These are phyloP conservation scores for Rhynchospora pubera DNA, from an alignment of 176 grass and related monocot species.

Conservation along the genomic window DNA sequence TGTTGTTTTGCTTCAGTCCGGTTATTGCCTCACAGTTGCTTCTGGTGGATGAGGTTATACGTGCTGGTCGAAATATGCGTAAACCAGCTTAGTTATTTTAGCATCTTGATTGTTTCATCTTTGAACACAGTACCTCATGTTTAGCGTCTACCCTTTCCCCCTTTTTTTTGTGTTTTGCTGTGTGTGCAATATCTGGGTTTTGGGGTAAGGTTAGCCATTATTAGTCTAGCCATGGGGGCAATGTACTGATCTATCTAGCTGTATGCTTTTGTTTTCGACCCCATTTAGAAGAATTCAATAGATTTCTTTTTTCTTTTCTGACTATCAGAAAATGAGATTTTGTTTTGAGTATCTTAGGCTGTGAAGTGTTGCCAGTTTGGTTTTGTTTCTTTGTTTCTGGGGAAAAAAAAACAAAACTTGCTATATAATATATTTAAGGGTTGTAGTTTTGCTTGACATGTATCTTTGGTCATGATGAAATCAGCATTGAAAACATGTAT, in stretches of 20 bases:
- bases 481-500: too few relatives aligned
- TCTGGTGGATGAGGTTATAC: conserved; percentile 89
- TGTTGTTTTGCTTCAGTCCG: conserved; percentile 45
- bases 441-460: too few relatives aligned
- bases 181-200: background rate
- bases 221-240: background rate
- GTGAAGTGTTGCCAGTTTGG: background rate
- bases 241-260: background rate
- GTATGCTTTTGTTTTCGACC: background rate
- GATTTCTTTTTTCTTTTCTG: background rate
- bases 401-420: too few relatives aligned
- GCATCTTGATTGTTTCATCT: background rate
- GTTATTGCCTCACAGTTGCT: conserved; percentile 87
- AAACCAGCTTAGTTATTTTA: conserved; percentile 50
- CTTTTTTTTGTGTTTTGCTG: background rate
- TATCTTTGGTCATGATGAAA: too few relatives aligned
- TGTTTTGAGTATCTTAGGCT: background rate
- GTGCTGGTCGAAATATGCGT: conserved; percentile 93
- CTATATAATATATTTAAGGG: too few relatives aligned
- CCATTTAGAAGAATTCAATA: background rate
- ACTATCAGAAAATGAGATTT: conserved; percentile 6
- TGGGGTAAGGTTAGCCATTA: background rate
- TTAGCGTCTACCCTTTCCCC: background rate
- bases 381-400: background rate
- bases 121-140: background rate